Evolutionary conservation across 768 basidiomycete species (phyloP), one percentile per base, ranked within the genome.

Genomic region (Mycena belliarum): DNA sequence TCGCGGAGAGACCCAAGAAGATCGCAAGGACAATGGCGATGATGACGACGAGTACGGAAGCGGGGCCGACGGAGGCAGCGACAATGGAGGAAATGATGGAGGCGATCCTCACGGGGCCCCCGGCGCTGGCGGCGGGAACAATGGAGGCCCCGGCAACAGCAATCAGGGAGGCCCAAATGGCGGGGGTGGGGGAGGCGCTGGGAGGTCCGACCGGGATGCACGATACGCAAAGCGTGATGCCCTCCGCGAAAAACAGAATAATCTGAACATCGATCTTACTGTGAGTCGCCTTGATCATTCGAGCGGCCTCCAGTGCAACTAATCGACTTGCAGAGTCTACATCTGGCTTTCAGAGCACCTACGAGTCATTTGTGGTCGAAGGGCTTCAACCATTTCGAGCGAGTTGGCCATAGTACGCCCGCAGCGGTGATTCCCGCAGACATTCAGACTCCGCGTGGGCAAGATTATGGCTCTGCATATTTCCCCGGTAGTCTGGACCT

Each of bases 271-370:
- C 5, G 24, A 47, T 25, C 26, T 46, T 21, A 18, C 28, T 12
- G 55, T 57, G 40, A 32, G 49, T 49, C 38, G n/a, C n/a, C n/a
- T n/a, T n/a, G n/a, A 14, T 37, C 35, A 6, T 37, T 37, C 35
- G 8, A 10, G 14, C 12, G 18, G 12, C 35, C 4, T 15, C 35
- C 7, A 37, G 35, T 15, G 35, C 14, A 37, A 8, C 35, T 37
- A 15, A 37, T 37, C 35, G 6, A 2, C 6, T 28, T 28, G 26
- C n/a, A 45, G 44, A 29, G 5, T 45, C 15, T 28, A 4, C 56
- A 57, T 24, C 56, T 57, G 9, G 49, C 56, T 28, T 57, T 57
- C 49, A 46, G 35, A 47, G 49, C 44, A 5, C 21, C 37, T 24
- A 4, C 16, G 21, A 15, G 43, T 6, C 56, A 47, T 28, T 37